These are phyloP conservation scores for Paxillus ammoniavirescens DNA, from an alignment of 768 basidiomycete genomes.

Conservation along the genomic window DNA sequence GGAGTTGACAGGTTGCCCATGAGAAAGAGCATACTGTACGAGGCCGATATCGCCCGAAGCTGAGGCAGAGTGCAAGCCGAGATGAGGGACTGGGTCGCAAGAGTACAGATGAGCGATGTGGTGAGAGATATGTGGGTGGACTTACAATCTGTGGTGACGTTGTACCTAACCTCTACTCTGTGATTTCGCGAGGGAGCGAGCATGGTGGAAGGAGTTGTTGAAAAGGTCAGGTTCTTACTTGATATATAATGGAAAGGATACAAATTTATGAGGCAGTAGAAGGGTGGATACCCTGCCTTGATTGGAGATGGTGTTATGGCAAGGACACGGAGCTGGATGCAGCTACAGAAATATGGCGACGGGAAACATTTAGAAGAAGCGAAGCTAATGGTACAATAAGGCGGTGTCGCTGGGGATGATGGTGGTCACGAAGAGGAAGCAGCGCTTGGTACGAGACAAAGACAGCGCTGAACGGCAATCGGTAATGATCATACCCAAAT, in stretches of 20 bases:
- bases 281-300: not conserved
- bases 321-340: not conserved
- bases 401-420: constrained; percentile 12
- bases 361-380: not conserved
- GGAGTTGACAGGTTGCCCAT: constrained; percentile 95
- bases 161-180: constrained; percentile 48
- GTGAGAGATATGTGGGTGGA: not conserved
- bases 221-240: not conserved
- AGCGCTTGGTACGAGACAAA: not conserved
- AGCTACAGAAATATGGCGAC: not conserved
- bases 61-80: constrained; percentile 75
- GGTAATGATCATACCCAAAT: not conserved
- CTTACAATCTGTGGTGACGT: constrained; percentile 54
- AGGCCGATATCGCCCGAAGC: constrained; percentile 88
- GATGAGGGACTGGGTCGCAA: constrained; percentile 59
- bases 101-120: not conserved
- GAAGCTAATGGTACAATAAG: not conserved
- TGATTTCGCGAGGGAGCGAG: constrained; percentile 36
- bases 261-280: not conserved
- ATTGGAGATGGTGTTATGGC: not conserved
- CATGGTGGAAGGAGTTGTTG: constrained; percentile 22
- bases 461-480: not conserved
- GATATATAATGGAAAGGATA: not conserved
- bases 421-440: not conserved
- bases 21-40: constrained; percentile 87